Base-by-base conservation (phyloP, 495 filamentous ascomycete species). In the Penicillium antarcticum region DNA sequence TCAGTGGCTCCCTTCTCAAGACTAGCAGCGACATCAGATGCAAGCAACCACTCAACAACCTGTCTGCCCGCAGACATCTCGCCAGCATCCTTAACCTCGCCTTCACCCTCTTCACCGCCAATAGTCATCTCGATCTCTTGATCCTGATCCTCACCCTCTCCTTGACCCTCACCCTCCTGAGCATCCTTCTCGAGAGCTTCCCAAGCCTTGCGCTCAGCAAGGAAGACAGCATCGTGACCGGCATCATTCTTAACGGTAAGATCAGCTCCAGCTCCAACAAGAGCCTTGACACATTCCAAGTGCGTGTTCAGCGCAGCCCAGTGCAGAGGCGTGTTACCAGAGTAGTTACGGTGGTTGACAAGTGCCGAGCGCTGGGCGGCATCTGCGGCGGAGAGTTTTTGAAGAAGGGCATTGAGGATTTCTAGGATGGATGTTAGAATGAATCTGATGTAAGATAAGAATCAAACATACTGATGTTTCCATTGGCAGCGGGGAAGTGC, bases 231-330 rank as follows among this genome's bases (percentile, higher is more conserved):
- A 60, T 95, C 86, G 55, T 94, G 87, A 2, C 92, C 91, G 18
- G 86, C 88, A 49, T 83, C 76, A 57, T 97, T 97, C 63, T 78
- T 80, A 21, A 88, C 72, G 19, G 81, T 78, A 11, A 87, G 78
- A 53, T 92, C 87, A 2, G 91, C 88, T 3, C 88, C 88, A 5
- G 83, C 81, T 34, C 85, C 75, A 0, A 88, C 71, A 11, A 97
- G 80, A 3, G 81, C 62, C 73, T 94, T 88, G 11, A 95, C 91
- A 18, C 83, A 80, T 26, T 80, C 79, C 2, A 96, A 68, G 59
- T 96, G 90, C 12, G 92, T 92, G 54, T 94, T 92, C 50, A 95
- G 72, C 1, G 90, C 85, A 0, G 92, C 92, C 89, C 90, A 97
- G 73, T 97, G 92, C 45, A 97, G 70, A 1, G 90, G 77, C 10